A percentile compares a stretch with the other conserved stretches of the same genome.
These are phyloP conservation scores for Fraxinus ornus DNA, from an alignment of 305 asterid genomes.

Conservation along the genomic window DNA sequence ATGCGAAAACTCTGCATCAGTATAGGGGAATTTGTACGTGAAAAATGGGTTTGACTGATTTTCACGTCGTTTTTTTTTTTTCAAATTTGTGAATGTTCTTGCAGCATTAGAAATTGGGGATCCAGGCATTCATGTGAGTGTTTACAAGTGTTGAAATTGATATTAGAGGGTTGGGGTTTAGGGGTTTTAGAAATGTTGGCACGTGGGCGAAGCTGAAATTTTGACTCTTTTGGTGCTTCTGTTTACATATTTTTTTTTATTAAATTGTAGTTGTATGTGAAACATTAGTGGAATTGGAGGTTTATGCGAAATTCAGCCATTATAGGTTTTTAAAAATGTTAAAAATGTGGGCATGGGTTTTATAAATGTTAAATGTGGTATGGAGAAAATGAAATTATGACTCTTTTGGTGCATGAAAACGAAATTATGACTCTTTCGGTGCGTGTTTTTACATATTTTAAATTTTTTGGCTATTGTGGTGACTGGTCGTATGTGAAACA, in stretches of 20 bases:
- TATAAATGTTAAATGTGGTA: background rate
- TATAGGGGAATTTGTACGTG: background rate
- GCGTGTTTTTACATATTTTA: background rate
- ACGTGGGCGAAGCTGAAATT: background rate
- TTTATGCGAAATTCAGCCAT: background rate
- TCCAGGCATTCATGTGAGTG: slow-evolving; percentile 9
- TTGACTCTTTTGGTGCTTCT: slow-evolving; percentile 4
- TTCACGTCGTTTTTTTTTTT: background rate
- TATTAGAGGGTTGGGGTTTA: background rate
- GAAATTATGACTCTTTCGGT: background rate
- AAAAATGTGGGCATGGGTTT: background rate
- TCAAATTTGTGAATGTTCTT: background rate
- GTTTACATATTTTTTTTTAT: background rate
- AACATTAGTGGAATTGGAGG: background rate
- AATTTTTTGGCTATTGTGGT: background rate
- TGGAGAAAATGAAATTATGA: background rate
- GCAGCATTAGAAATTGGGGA: slow-evolving; percentile 10
- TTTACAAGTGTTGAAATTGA: background rate
- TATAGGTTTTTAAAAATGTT: background rate
- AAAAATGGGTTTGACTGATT: background rate
- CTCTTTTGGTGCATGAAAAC: background rate
- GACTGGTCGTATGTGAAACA: background rate
- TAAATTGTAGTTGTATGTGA: background rate
- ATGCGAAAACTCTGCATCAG: background rate
- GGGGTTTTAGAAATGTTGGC: slow-evolving; percentile 15